Evolutionary conservation across 371 early-diverging fungal genomes (phyloP), one percentile per base, ranked within the genome.

Genomic region (Rhizopus stolonifer): DNA sequence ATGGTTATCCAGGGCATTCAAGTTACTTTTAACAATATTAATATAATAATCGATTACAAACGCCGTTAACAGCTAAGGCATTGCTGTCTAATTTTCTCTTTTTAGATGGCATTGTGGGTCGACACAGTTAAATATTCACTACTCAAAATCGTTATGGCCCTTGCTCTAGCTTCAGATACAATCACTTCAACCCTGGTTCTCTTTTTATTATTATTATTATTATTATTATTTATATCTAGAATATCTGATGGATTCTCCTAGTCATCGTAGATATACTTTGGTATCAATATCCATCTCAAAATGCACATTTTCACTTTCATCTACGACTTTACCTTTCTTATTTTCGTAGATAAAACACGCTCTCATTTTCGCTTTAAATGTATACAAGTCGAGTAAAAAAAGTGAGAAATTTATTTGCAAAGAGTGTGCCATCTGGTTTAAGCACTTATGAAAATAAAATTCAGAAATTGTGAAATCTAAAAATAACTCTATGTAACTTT

Each of bases 201-300:
- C 23, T 51, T 57, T 50, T 46, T 50, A 46, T 34, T 43, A 23
- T n/a, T 50, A 40, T 26, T 36, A 33, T 34, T 48, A 34, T 36
- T 48, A 13, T 36, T 36, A 51, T 51, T 51, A 51, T 51, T 51
- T 51, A 19, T 39, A 42, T 52, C 52, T 44, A 52, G 52, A 17
- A 32, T 52, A 52, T 43, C 53, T 34, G 45, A 53, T n/a, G 46
- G 36, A 40, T 51, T 51, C 19, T 53, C 49, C 23, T 52, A 18
- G 3, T 45, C 58, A 29, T 46, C 45, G 36, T 2, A 14, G 34
- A 47, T 47, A 22, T 50, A 34, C 46, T 46, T 53, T 46, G 46
- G 54, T 45, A 53, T 45, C 54, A 53, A 53, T 46, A 45, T 52
- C 52, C 46, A 53, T 53, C 14, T 53, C 13, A 36, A 46, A 45